Base-by-base conservation (phyloP, 1,139 yeast genomes). In the Geotrichum citri-aurantii region DNA sequence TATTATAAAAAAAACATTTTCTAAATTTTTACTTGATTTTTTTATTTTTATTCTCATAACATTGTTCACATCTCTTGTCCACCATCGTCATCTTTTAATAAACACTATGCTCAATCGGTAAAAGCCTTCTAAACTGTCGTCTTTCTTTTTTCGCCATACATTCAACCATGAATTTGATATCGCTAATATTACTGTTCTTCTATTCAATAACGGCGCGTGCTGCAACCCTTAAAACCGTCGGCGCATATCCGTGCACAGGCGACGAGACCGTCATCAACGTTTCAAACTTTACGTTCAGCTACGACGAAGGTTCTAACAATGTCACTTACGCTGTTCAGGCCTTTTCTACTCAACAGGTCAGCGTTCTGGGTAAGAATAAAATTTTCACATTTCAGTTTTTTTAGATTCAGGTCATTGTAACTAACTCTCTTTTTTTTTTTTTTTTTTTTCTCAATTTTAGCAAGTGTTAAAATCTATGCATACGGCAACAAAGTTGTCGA, bases 401-500 rank as follows among this genome's bases (percentile, higher is more conserved):
- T n/a, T n/a, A n/a, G n/a, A n/a, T n/a, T n/a, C n/a, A n/a, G n/a
- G n/a, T n/a, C n/a, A n/a, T n/a, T n/a, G n/a, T n/a, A n/a, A n/a
- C n/a, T n/a, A n/a, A n/a, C n/a, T n/a, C n/a, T n/a, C n/a, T n/a
- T n/a, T n/a, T n/a, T n/a, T n/a, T n/a, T 48, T n/a, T 37, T 26
- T 29, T 14, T n/a, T 17, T 51, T 47, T 19, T 56, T 6, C 11
- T 17, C 27, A n/a, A 14, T 47, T n/a, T 12, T 55, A 59, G 70
- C 68, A 3, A 61, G 63, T 29, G 59, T 68, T 23, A 58, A 62
- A 46, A 63, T 71, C 26, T 55, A 57, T 10, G 71, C 73, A 1
- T 71, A 71, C 52, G 74, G 73, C 14, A 61, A 60, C 12, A 58
- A 60, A 31, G 63, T 70, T 7, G 64, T 66, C 27, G 61, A 65